Evolutionary conservation across 2,329 filamentous ascomycete genomes (phyloP).

Genomic region (Mariannaea elegans): DNA sequence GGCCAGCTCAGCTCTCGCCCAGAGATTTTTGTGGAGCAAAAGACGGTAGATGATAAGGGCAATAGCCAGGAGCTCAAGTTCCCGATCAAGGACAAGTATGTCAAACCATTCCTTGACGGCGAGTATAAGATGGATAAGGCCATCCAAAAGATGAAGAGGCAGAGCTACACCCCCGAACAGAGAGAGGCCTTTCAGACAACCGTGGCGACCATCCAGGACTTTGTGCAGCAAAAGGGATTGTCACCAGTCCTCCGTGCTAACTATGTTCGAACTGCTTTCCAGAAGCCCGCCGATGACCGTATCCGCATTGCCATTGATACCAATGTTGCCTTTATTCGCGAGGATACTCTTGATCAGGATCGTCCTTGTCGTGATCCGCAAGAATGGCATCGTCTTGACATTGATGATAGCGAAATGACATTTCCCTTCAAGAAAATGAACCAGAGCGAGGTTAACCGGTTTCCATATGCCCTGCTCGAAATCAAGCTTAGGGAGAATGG

Average conservation of each 20-base stretch:
- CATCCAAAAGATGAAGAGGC: constrained; percentile 84
- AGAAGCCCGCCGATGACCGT: constrained; percentile 90
- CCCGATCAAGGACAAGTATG: constrained; percentile 91
- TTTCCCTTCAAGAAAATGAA: constrained; percentile 90
- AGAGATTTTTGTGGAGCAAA: constrained; percentile 88
- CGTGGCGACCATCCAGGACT: constrained; percentile 79
- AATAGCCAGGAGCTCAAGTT: constrained; percentile 83
- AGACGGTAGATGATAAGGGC: constrained; percentile 80
- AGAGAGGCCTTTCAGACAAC: constrained; percentile 76
- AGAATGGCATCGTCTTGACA: constrained; percentile 91
- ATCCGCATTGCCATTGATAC: constrained; percentile 95
- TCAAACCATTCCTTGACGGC: constrained; percentile 85
- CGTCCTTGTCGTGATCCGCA: constrained; percentile 89
- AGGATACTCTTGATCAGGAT: constrained; percentile 78
- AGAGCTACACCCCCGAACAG: constrained; percentile 72
- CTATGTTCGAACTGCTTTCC: constrained; percentile 94
- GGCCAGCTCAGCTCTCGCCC: constrained; percentile 82
- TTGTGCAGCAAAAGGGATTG: constrained; percentile 79
- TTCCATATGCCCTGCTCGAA: constrained; percentile 90
- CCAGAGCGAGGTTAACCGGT: constrained; percentile 89
- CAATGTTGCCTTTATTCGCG: constrained; percentile 85
- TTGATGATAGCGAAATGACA: constrained; percentile 82
- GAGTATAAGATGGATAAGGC: constrained; percentile 94
- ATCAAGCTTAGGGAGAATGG: constrained; percentile 83
- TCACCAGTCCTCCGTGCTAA: constrained; percentile 90